Base-by-base conservation (phyloP, 176 grass and related monocot genomes). In the Lolium multiflorum region DNA sequence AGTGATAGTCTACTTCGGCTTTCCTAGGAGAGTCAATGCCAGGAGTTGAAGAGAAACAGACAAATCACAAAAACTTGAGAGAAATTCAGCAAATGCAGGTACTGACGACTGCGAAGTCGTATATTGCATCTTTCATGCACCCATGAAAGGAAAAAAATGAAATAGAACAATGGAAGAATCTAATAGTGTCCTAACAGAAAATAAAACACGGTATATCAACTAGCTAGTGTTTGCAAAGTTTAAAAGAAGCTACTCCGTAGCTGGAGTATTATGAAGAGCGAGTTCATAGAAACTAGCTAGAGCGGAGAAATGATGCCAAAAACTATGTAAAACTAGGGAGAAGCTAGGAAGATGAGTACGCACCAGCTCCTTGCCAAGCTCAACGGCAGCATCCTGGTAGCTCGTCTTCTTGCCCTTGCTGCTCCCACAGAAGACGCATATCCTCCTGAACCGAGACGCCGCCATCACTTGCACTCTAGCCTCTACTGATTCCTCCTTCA, bases 351-450 rank as follows among this genome's bases (percentile, higher is more conserved):
- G 61, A 82, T 61, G 82, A 44, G 11, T 50, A 26, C 54, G 83
- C 78, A 92, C 90, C 87, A 92, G 80, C 58, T 86, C 87, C 79
- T 74, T 12, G 49, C 90, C 90, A 18, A 92, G 87, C 83, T 86
- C 83, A 59, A 92, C 79, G 39, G 90, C 90, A 11, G 90, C 87
- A 4, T 92, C 90, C 73, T 92, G 90, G 83, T 92, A 92, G 87
- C 47, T 92, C 83, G 79, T 92, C 83, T 89, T 92, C 83, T 89
- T 92, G 47, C 90, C 90, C 74, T 89, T 87, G 79, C 87, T 92
- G 79, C 90, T 92, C 39, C 90, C 90, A 37, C 90, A 92, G 79
- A 89, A 92, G 55, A 92, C 90, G 84, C 90, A 92, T 57, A 92
- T 61, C 74, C 79, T 92, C 79, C 87, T 80, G 83, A 92, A 92